phyloP scores from a whole-genome alignment of 352 stramenopile species.

The Globisporangium megalacanthum region DNA sequence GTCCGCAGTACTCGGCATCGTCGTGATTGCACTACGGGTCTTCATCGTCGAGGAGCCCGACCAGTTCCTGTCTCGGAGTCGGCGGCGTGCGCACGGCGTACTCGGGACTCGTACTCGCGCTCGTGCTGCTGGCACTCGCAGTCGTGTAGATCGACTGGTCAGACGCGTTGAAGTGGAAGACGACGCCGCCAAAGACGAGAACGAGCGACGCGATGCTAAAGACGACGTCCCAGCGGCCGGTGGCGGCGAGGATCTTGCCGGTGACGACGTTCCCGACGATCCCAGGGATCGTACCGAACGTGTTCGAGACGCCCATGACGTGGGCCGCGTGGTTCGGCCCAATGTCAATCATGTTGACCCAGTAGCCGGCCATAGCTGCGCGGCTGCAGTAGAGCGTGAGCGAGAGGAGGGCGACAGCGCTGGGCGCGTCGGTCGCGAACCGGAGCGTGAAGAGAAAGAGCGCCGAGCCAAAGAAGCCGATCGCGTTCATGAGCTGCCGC shows the following conservation, averaged over 20 bases:
- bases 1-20: not conserved
- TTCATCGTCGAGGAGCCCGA: slow-evolving; percentile 29
- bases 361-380: slow-evolving; percentile 74
- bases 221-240: slow-evolving; percentile 75
- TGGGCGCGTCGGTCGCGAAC: slow-evolving; percentile 44
- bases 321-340: slow-evolving; percentile 70
- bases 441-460: slow-evolving; percentile 68
- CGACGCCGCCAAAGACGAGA: slow-evolving; percentile 55
- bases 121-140: slow-evolving; percentile 19
- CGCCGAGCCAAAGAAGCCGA: slow-evolving; percentile 66
- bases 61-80: slow-evolving; percentile 42
- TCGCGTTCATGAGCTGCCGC: slow-evolving; percentile 71
- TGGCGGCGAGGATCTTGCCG: slow-evolving; percentile 66
- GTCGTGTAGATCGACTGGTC: slow-evolving; percentile 67
- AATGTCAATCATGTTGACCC: slow-evolving; percentile 90
- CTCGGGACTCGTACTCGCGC: slow-evolving; percentile 18
- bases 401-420: slow-evolving; percentile 61
- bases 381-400: slow-evolving; percentile 76
- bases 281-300: slow-evolving; percentile 75
- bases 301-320: slow-evolving; percentile 87
- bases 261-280: slow-evolving; percentile 85
- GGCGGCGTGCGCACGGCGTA: slow-evolving; percentile 24
- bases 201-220: slow-evolving; percentile 74
- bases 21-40: not conserved
- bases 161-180: slow-evolving; percentile 77